phyloP scores from a whole-genome alignment of 2,329 filamentous ascomycete species.

The Hirsutella thompsonii region DNA sequence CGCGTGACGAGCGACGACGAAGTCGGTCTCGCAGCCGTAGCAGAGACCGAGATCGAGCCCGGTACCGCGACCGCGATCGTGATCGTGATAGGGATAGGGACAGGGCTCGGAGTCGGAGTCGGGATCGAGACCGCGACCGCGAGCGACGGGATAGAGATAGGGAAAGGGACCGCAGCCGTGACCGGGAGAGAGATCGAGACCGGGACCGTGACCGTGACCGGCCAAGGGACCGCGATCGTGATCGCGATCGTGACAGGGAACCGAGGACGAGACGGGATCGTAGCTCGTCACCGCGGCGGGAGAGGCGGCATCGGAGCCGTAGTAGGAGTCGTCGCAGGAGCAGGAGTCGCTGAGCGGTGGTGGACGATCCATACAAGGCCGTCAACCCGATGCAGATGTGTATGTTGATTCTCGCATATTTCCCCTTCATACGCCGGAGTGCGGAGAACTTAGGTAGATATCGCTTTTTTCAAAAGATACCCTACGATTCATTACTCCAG shows the following conservation, averaged over 20 bases:
- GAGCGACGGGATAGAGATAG: slow-evolving; percentile 21
- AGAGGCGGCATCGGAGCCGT: slow-evolving; percentile 23
- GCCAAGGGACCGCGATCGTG: slow-evolving; percentile 19
- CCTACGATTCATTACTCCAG: no score
- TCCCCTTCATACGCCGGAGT: no score
- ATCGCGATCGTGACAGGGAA: slow-evolving; percentile 17
- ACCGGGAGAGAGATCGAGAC: slow-evolving; percentile 4
- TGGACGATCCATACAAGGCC: no score
- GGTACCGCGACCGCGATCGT: slow-evolving; percentile 10
- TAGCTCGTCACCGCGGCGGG: slow-evolving; percentile 22
- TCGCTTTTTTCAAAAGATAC: no score
- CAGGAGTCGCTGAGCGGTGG: slow-evolving; percentile 11
- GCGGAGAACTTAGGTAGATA: no score
- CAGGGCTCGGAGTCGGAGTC: background rate
- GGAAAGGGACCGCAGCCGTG: slow-evolving; percentile 9
- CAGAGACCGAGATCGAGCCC: slow-evolving; percentile 17
- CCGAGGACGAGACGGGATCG: slow-evolving; percentile 14
- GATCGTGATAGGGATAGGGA: background rate
- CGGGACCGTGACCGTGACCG: background rate
- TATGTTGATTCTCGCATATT: no score
- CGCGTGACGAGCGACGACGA: slow-evolving; percentile 25
- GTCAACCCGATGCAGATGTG: no score
- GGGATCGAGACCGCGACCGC: background rate
- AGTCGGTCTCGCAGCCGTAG: slow-evolving; percentile 22
- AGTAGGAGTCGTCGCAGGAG: slow-evolving; percentile 27